Base-by-base conservation (phyloP, 2,329 filamentous ascomycete species). In the Ophiobolus disseminans region DNA sequence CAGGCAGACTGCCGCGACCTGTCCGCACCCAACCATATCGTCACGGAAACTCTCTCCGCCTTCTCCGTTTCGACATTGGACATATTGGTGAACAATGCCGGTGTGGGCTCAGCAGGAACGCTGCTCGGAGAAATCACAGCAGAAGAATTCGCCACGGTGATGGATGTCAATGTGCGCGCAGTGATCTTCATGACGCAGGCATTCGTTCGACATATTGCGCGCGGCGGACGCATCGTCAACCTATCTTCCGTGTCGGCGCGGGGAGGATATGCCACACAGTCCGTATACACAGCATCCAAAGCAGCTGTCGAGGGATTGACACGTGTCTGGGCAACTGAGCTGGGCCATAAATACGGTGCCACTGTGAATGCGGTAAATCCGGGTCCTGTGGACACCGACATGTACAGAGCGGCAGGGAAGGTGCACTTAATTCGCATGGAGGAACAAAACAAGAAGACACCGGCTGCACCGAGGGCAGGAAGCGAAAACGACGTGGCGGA, bases 1-100 rank as follows among this genome's bases (percentile, higher is more conserved):
- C 38, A 87, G 76, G 88, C 88, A 21, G 86, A 91, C 70, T 80
- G 91, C 57, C 79, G 82, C 53, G 78, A 80, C 5, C 75, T 81
- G n/a, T 76, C 77, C 7, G 84, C 84, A 2, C 82, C 85, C 4
- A 73, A 31, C 3, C 25, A 79, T 17, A 79, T 90, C 46, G 69
- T 90, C 57, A 69, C 82, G 3, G 78, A 81, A 55, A 75, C 81
- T 45, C 75, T 83, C 62, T 85, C 87, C 70, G 63, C 78, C 3
- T 49, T 48, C 45, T 74, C 78, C 20, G 74, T 76, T 45, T 75
- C 73, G 48, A 34, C 13, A 8, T 81, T 94, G 65, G 89, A 93
- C 74, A 89, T 93, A 49, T 75, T 94, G 35, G 76, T 94, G 77
- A 92, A 94, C 80, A 93, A 93, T 71, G 90, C 90, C 36, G 90